Percentiles rank a stretch among this genome's conserved stretches.
Evolutionary conservation across 1,284 basidiomycete genomes (phyloP).

Genomic region (Ustilago sp.): DNA sequence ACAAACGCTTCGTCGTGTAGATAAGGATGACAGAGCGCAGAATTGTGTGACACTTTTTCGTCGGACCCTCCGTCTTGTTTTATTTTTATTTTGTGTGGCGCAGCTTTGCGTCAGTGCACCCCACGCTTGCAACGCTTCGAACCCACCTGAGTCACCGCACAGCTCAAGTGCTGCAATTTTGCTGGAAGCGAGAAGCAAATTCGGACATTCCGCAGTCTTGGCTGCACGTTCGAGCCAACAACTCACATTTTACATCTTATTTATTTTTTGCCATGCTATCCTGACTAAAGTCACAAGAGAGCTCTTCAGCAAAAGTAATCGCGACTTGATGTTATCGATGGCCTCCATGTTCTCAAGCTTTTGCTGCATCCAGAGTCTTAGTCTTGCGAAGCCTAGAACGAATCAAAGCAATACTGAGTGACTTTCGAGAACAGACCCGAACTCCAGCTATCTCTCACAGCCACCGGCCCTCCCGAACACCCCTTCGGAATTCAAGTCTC

Average conservation of each 20-base stretch:
- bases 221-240: constrained; percentile 17
- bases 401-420: no score
- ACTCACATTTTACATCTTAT: neutral
- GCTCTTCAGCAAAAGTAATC: neutral
- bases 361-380: no score
- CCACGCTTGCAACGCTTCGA: neutral
- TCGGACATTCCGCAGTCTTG: constrained; percentile 11
- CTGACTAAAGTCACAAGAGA: neutral
- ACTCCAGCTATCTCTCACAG: no score
- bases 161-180: constrained; percentile 11
- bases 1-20: neutral
- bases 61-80: neutral
- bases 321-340: neutral
- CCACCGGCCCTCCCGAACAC: no score
- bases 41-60: neutral
- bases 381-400: no score
- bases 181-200: constrained; percentile 13
- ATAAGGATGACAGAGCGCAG: constrained; percentile 13
- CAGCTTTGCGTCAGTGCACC: constrained; percentile 8
- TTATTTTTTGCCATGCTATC: neutral
- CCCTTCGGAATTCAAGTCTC: neutral
- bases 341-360: neutral
- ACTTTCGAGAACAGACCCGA: no score
- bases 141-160: constrained; percentile 25
- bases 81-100: constrained; percentile 1